Base-by-base conservation (phyloP, 345 rosid species). In the Arabis alpina region DNA sequence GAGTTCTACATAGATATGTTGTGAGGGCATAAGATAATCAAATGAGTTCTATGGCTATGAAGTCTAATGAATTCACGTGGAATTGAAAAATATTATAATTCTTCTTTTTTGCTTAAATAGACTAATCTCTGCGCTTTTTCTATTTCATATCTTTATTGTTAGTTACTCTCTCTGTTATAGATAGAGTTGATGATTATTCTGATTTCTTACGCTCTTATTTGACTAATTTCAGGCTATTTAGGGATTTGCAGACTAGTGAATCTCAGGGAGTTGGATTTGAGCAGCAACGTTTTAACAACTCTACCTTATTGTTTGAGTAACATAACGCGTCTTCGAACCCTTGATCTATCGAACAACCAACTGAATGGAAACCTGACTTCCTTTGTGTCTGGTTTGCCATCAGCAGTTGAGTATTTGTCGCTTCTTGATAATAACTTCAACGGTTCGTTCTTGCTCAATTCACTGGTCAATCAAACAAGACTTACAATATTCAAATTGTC, bases 321-420 rank as follows among this genome's bases (percentile, higher is more conserved):
- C 62, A 43, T 74, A 62, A 59, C 56, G 0, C 23, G 1, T 54
- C 78, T 74, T 52, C 68, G 68, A 43, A 62, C 67, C 11, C 54
- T 74, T 41, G 78, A 74, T 74, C 72, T 74, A 25, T 74, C 78
- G 2, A 30, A 34, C 40, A 74, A 74, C 62, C 50, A 54, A n/a
- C 34, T 74, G 30, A 58, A 34, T 1, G 78, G 78, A 48, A 59
- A 58, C 56, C 53, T 66, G 5, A 49, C 73, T 45, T 66, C 78
- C 37, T 66, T 61, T 24, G 58, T 60, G 14, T 41, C 49, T 11
- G 59, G 62, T 30, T 15, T 60, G 14, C 68, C 71, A 12, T 8
- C 72, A 39, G n/a, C 8, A 5, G 68, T 74, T n/a, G 73, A 66
- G 32, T 74, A 66, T 19, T 45, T 66, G 37, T 66, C 73, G 1